Evolutionary conservation across 1,284 basidiomycete species (phyloP).

Genomic region (Pseudozyma sp.): DNA sequence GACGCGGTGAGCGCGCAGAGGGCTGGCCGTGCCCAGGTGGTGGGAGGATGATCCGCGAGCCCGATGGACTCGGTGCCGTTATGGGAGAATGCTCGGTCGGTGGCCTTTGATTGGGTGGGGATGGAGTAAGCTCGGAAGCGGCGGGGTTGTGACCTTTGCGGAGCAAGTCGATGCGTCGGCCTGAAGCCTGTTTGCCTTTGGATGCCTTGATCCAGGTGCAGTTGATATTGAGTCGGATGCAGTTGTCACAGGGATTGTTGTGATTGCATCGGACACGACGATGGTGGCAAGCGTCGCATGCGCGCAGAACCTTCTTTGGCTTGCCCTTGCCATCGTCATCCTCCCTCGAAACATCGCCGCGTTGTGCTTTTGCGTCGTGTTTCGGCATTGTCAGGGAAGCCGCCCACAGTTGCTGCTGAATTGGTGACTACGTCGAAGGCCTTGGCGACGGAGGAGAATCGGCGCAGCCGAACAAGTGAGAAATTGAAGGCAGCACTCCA

Average conservation of each 20-base stretch:
- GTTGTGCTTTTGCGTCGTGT: conserved; percentile 30
- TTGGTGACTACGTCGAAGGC: background rate
- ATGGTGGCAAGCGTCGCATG: conserved; percentile 52
- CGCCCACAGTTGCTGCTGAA: background rate
- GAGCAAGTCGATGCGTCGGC: conserved; percentile 47
- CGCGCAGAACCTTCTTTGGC: conserved; percentile 47
- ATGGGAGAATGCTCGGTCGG: conserved; percentile 22
- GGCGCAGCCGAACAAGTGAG: background rate
- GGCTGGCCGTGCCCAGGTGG: conserved; percentile 13
- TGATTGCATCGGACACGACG: conserved; percentile 58
- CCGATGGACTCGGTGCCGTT: conserved; percentile 24
- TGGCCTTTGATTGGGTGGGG: conserved; percentile 13
- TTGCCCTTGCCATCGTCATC: conserved; percentile 40
- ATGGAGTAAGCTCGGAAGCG: conserved; percentile 26
- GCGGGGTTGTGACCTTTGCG: conserved; percentile 51
- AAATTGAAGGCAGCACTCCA: too few relatives aligned
- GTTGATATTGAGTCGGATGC: conserved; percentile 56
- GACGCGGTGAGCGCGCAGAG: conserved; percentile 21
- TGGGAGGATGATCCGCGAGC: conserved; percentile 19
- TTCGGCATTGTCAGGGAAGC: conserved; percentile 30
- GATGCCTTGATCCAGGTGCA: conserved; percentile 62
- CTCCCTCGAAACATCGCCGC: conserved; percentile 16
- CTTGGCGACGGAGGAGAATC: background rate
- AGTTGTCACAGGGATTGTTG: conserved; percentile 59
- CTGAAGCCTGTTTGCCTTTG: conserved; percentile 54